Percentiles rank a stretch among this genome's conserved stretches.
phyloP scores from a whole-genome alignment of 148 eudicot species.

The Rhododendron mucronatum region DNA sequence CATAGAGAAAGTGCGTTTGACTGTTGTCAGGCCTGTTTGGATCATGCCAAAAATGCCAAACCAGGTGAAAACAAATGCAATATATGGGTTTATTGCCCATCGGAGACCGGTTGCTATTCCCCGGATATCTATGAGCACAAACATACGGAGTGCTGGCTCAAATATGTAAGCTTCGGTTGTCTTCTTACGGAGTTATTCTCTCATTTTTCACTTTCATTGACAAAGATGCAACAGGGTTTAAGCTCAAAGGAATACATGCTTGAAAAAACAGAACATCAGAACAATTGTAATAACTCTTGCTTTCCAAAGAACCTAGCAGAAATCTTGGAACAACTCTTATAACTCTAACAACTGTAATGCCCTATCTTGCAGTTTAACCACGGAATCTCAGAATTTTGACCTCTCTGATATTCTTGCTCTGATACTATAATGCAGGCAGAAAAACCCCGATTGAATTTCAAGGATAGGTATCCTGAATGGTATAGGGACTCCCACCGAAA shows the following conservation, averaged over 20 bases:
- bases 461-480: constrained; percentile 71
- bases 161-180: constrained; percentile 55
- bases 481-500: constrained; percentile 66
- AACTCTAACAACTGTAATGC: neutral
- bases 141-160: constrained; percentile 90
- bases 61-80: constrained; percentile 77
- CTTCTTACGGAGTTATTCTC: neutral
- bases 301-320: neutral
- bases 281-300: neutral
- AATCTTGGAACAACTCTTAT: neutral
- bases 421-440: constrained; percentile 55
- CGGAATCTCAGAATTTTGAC: neutral
- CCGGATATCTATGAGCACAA: constrained; percentile 89
- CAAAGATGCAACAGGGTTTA: neutral
- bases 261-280: neutral
- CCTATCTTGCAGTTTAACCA: neutral
- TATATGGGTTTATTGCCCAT: constrained; percentile 95
- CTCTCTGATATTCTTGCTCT: neutral
- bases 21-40: constrained; percentile 89
- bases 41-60: constrained; percentile 72
- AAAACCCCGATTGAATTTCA: constrained; percentile 61
- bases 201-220: neutral
- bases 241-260: neutral
- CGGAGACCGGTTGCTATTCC: constrained; percentile 79
- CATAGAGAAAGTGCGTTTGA: constrained; percentile 90